phyloP scores from a whole-genome alignment of 495 filamentous ascomycete genomes.

The Thermothielavioides terrestris region DNA sequence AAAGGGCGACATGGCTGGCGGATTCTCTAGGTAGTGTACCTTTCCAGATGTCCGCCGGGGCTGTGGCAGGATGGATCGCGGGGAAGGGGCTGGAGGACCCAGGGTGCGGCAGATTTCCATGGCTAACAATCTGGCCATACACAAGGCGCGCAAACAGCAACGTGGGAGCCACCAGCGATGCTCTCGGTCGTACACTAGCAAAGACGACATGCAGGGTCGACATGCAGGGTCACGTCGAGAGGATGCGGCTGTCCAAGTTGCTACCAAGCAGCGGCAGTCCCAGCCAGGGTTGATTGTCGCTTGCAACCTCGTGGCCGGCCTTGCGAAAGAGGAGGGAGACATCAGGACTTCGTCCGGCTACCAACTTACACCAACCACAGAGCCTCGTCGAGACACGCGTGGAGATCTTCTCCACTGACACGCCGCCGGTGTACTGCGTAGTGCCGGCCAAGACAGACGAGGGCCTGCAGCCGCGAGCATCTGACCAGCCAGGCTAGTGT shows the following conservation, averaged over 20 bases:
- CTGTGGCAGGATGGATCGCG: conserved; percentile 1
- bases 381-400: conserved; percentile 4
- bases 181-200: no score
- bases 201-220: no score
- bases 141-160: not conserved
- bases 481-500: no score
- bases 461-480: not conserved
- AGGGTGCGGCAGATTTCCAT: not conserved
- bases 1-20: no score
- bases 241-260: not conserved
- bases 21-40: no score
- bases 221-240: not conserved
- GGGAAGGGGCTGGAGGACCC: not conserved
- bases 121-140: not conserved
- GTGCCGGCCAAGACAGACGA: not conserved
- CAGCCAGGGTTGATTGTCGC: not conserved
- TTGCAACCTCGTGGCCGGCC: not conserved
- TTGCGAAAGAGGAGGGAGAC: not conserved
- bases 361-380: conserved; percentile 8
- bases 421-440: conserved; percentile 1
- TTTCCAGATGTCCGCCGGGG: no score
- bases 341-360: not conserved
- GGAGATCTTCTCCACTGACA: not conserved
- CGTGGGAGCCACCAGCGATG: no score
- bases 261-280: conserved; percentile 5